These are phyloP conservation scores for Hirsutella thompsonii DNA, from an alignment of 2,329 filamentous ascomycete genomes.

Conservation along the genomic window DNA sequence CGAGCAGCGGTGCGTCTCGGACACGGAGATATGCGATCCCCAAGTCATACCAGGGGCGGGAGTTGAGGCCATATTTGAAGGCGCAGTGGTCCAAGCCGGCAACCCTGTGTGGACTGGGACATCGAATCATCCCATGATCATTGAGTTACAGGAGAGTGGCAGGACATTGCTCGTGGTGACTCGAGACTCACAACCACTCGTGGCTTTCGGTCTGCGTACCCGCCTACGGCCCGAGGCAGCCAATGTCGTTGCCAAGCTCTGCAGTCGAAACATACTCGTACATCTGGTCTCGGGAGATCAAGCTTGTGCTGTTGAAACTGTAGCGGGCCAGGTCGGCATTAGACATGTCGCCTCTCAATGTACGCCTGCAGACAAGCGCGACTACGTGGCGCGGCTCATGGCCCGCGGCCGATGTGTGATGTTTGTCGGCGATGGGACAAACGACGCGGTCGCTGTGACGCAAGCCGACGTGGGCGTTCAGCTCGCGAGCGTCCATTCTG, in stretches of 20 bases:
- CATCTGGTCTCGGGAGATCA: slow-evolving; percentile 47
- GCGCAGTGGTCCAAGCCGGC: slow-evolving; percentile 24
- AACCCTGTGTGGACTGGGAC: slow-evolving; percentile 30
- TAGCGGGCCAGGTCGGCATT: slow-evolving; percentile 29
- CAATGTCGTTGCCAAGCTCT: slow-evolving; percentile 30
- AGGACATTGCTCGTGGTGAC: slow-evolving; percentile 17
- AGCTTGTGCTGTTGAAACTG: slow-evolving; percentile 28
- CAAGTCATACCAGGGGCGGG: slow-evolving; percentile 25
- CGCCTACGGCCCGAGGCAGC: slow-evolving; percentile 23
- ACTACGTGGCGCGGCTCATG: slow-evolving; percentile 32
- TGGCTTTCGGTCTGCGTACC: slow-evolving; percentile 35
- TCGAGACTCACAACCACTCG: slow-evolving; percentile 16
- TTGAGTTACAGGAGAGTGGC: slow-evolving; percentile 7
- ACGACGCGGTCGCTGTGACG: slow-evolving; percentile 49
- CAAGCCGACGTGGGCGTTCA: slow-evolving; percentile 48
- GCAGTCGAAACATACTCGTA: slow-evolving; percentile 30
- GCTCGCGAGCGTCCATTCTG: slow-evolving; percentile 28
- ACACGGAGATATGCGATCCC: slow-evolving; percentile 12
- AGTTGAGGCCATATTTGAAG: slow-evolving; percentile 22
- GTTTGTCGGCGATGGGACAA: slow-evolving; percentile 52
- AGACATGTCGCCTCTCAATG: slow-evolving; percentile 29
- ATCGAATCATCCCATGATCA: slow-evolving; percentile 8
- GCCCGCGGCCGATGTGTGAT: slow-evolving; percentile 24
- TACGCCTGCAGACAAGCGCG: slow-evolving; percentile 39
- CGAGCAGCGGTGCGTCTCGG: slow-evolving; percentile 4